phyloP scores from a whole-genome alignment of 345 rosid species.

The Linum trigynum region DNA sequence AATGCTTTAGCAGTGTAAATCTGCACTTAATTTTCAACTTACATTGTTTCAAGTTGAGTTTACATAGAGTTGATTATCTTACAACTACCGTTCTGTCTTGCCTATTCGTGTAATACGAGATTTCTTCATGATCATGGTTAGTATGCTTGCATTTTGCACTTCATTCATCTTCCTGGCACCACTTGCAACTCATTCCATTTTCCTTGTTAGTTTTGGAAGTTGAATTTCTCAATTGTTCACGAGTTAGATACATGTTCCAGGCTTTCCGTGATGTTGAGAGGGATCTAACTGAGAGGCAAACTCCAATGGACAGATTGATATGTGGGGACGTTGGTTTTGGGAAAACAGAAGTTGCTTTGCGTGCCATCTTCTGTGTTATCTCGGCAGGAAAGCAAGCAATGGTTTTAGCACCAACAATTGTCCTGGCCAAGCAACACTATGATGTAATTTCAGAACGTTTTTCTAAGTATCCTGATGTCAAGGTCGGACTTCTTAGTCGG shows the following conservation, averaged over 20 bases:
- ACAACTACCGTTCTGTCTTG: background rate
- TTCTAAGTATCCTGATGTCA: conserved; percentile 46
- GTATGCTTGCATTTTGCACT: background rate
- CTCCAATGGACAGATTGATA: conserved; percentile 95
- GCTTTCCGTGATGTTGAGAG: conserved; percentile 87
- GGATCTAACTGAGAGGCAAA: conserved; percentile 82
- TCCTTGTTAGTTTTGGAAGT: too few relatives aligned
- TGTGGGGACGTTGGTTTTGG: conserved; percentile 99
- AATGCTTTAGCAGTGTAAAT: background rate
- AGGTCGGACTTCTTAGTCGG: conserved; percentile 80
- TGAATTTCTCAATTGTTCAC: conserved; percentile 11
- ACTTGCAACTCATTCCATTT: background rate
- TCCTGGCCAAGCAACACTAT: conserved; percentile 90
- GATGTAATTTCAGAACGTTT: conserved; percentile 77
- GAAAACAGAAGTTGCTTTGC: conserved; percentile 91
- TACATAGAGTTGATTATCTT: background rate
- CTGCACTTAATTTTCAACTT: background rate
- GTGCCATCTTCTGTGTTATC: conserved; percentile 79
- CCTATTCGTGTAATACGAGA: background rate
- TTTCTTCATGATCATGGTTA: background rate
- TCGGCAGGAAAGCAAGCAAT: conserved; percentile 93
- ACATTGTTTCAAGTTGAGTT: background rate
- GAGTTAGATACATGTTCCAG: conserved; percentile 35
- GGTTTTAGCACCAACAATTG: conserved; percentile 94
- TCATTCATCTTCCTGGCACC: too few relatives aligned